A percentile compares a stretch with the other conserved stretches of the same genome.
phyloP scores from a whole-genome alignment of 805 yeast genomes.

The Starmerella floricola region DNA sequence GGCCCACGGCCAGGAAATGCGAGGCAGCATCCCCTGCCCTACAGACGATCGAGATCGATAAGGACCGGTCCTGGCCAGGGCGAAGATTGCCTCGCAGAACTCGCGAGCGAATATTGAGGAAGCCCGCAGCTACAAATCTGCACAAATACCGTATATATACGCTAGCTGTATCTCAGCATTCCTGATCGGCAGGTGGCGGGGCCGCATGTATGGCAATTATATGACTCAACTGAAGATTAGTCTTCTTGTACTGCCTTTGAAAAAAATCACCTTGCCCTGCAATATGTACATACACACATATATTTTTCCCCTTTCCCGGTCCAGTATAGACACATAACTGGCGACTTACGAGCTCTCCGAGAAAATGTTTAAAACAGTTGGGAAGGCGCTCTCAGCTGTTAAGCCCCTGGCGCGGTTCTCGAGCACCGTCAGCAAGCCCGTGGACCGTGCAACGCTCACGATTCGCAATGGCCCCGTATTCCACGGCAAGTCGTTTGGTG shows the following conservation, averaged over 20 bases:
- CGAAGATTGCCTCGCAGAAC: no score
- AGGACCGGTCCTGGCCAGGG: background rate
- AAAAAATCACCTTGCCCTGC: background rate
- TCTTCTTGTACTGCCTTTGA: background rate
- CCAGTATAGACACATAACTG: no score
- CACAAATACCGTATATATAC: no score
- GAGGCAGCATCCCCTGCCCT: no score
- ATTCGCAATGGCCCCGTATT: conserved; percentile 88
- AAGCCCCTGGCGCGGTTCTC: conserved; percentile 12
- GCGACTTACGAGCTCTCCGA: no score
- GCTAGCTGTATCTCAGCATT: no score
- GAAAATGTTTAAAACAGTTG: background rate
- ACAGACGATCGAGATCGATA: no score
- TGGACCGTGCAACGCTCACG: conserved; percentile 72
- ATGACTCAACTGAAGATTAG: conserved; percentile 5
- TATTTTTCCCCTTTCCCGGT: background rate
- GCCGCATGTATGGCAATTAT: background rate
- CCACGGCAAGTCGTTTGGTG: conserved; percentile 91
- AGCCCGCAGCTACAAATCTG: no score
- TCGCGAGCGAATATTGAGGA: no score
- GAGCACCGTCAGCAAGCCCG: conserved; percentile 30
- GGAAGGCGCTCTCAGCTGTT: background rate
- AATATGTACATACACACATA: no score
- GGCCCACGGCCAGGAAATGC: no score
- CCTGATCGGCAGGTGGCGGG: no score